These are phyloP conservation scores for Sphaceloma murrayae DNA, from an alignment of 2,329 filamentous ascomycete species.

Conservation along the genomic window DNA sequence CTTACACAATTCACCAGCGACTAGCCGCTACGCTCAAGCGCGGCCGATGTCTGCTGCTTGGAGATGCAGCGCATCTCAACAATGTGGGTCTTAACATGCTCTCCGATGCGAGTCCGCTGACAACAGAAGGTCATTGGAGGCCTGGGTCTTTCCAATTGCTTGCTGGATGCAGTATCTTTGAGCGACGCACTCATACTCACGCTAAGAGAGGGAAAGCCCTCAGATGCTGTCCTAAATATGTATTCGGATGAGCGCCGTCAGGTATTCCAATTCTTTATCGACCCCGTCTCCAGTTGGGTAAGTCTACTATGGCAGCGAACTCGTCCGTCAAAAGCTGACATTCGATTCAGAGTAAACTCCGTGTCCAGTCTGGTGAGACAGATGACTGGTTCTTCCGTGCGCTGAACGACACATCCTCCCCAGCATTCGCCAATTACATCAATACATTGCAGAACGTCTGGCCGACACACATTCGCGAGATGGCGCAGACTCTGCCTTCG, in stretches of 20 bases:
- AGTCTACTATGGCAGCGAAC: not conserved
- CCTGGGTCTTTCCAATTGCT: constrained; percentile 18
- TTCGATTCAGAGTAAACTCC: constrained; percentile 2
- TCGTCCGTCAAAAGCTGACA: too few relatives aligned
- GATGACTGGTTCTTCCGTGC: constrained; percentile 6
- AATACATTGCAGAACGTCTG: constrained; percentile 1
- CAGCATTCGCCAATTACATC: constrained; percentile 2
- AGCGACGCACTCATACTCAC: constrained; percentile 15
- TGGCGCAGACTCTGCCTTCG: too few relatives aligned
- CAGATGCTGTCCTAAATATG: constrained; percentile 23
- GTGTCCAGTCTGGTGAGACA: constrained; percentile 2
- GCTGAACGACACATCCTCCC: constrained; percentile 4
- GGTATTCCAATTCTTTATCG: constrained; percentile 27
- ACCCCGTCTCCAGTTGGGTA: constrained; percentile 18
- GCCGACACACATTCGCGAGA: constrained; percentile 5
- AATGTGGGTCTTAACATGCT: constrained; percentile 12
- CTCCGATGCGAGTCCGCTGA: not conserved
- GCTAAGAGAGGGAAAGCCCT: constrained; percentile 16
- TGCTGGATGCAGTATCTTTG: constrained; percentile 16
- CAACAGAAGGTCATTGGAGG: constrained; percentile 14
- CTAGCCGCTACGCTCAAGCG: constrained; percentile 25
- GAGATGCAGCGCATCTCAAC: constrained; percentile 31
- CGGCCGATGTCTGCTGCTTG: constrained; percentile 26
- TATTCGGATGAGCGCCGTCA: constrained; percentile 28
- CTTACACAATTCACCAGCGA: constrained; percentile 32